Conservation (phyloP, 495 filamentous ascomycete species). For the Neurospora cerealis region DNA sequence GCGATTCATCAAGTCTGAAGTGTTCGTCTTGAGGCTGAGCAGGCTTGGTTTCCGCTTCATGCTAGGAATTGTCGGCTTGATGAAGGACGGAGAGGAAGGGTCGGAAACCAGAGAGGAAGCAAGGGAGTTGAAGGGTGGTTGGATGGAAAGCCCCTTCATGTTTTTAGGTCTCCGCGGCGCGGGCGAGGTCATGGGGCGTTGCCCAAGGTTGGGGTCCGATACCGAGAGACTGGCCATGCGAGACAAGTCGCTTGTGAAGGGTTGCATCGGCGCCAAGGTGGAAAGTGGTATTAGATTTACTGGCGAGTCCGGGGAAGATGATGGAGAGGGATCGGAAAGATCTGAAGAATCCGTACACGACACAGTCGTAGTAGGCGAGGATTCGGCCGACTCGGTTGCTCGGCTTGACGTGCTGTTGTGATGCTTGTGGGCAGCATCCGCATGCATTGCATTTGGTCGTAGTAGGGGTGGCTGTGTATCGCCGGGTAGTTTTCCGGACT, state of each 20-base stretch:
- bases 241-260: slow-evolving; percentile 32
- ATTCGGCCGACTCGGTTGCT: slow-evolving; percentile 77
- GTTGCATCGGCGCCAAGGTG: slow-evolving; percentile 37
- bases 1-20: slow-evolving; percentile 34
- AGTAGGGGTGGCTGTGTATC: slow-evolving; percentile 21
- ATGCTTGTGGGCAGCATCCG: slow-evolving; percentile 42
- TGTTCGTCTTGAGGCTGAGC: slow-evolving; percentile 53
- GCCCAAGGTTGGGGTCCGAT: slow-evolving; percentile 24
- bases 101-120: slow-evolving; percentile 47
- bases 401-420: slow-evolving; percentile 68
- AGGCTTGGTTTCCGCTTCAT: slow-evolving; percentile 69
- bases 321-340: slow-evolving; percentile 81
- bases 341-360: slow-evolving; percentile 85
- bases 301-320: slow-evolving; percentile 83
- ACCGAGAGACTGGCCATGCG: slow-evolving; percentile 33
- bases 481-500: slow-evolving; percentile 19
- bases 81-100: slow-evolving; percentile 73
- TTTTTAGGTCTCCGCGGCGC: slow-evolving; percentile 75
- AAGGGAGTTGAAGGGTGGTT: slow-evolving; percentile 52
- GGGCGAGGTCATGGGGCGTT: slow-evolving; percentile 51
- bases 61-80: slow-evolving; percentile 60
- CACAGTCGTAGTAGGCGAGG: slow-evolving; percentile 91
- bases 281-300: slow-evolving; percentile 51
- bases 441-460: slow-evolving; percentile 23
- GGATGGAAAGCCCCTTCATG: slow-evolving; percentile 86